Base-by-base conservation (phyloP, 306 rosid genomes). In the Purshia tridentata region DNA sequence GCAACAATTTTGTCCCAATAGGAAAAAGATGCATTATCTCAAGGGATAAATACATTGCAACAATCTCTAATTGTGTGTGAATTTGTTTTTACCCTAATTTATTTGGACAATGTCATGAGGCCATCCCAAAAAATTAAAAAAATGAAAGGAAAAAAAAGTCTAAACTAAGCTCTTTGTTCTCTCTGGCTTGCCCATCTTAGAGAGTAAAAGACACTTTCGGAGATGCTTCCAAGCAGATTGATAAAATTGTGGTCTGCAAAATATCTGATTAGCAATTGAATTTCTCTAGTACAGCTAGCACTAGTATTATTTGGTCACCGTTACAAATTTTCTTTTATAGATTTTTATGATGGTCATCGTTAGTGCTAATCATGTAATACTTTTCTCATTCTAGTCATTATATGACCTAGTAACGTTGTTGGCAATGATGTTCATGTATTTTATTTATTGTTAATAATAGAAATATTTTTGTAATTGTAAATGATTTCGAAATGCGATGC, bases 1-100 rank as follows among this genome's bases (percentile, higher is more conserved):
- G 83, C 99, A 91, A 80, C 92, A 91, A 61, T n/a, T n/a, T 91
- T 97, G 19, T 94, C 99, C 19, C 99, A 91, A 79, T 96, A 94
- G 72, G 99, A 93, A 12, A 97, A 94, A 85, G 99, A 94, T 78
- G 99, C 99, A 23, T 86, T 94, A 80, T 94, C 97, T 75, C 99
- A 94, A 77, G 99, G 99, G 53, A 94, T 91, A 97, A 97, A 94
- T 72, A 96, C 97, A 53, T 83, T 94, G 82, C 99, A 91, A 62
- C 99, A 91, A 76, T 91, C 97, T 74, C 89, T 94, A 9, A 8
- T 16, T 0, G 11, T 3, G 8, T 42, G 49, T 67, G 45, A 47
- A 8, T 67, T 35, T 35, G 4, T 13, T 35, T 46, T 23, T 67
- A 15, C 11, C 9, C 12, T 29, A 29, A 16, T 23, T 22, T 58